These are phyloP conservation scores for Anisogramma anomala DNA, from an alignment of 2,329 filamentous ascomycete genomes.

Conservation along the genomic window DNA sequence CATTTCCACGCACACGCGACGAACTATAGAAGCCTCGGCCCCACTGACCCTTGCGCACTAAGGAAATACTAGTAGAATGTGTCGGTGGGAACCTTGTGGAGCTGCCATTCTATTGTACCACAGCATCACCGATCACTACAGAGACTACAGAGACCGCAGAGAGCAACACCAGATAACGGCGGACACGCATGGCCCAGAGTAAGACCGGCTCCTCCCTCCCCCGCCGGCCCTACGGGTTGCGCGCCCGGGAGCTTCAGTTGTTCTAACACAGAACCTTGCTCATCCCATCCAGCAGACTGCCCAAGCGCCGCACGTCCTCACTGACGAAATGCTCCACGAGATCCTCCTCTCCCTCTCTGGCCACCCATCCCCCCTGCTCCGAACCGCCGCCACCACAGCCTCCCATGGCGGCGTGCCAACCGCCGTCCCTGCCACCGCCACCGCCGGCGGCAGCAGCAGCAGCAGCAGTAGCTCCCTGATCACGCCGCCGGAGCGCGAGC, in stretches of 20 bases:
- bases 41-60: neutral
- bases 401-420: conserved; percentile 19
- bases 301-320: conserved; percentile 9
- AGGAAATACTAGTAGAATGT: too few relatives aligned
- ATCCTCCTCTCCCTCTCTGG: conserved; percentile 93
- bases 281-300: neutral
- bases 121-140: conserved; percentile 8
- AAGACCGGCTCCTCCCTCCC: neutral
- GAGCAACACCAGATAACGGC: neutral
- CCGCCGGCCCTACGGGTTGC: neutral
- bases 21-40: conserved; percentile 1
- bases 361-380: conserved; percentile 80
- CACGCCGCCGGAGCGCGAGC: conserved; percentile 70
- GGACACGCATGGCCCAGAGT: conserved; percentile 10
- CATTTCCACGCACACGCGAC: neutral
- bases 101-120: conserved; percentile 12
- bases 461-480: conserved; percentile 33
- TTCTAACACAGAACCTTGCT: conserved; percentile 1
- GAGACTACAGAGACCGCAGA: conserved; percentile 1
- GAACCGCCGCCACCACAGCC: conserved; percentile 35
- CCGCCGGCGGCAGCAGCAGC: conserved; percentile 20
- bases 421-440: neutral
- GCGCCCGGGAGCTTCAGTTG: neutral
- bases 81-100: conserved; percentile 14
- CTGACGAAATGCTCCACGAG: conserved; percentile 98